Percentiles rank a stretch among this genome's conserved stretches.
phyloP scores from a whole-genome alignment of 805 yeast species.

The Nakazawaea wickerhamii region DNA sequence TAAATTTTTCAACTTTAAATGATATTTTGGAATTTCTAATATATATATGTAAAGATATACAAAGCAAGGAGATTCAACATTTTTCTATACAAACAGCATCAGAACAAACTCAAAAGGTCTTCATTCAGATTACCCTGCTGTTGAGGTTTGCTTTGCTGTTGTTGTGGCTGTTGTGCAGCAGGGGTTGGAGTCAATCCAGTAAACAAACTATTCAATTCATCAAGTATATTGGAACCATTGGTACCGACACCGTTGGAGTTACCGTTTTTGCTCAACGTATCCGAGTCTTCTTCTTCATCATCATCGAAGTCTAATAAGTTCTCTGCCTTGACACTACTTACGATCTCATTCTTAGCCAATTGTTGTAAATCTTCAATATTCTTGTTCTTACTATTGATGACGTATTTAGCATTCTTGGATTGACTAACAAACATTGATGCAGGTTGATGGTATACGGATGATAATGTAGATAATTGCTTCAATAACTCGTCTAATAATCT shows the following conservation, averaged over 20 bases:
- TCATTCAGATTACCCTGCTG: conserved; percentile 6
- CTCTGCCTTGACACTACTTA: conserved; percentile 58
- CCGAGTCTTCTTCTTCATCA: conserved; percentile 28
- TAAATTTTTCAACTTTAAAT: no score
- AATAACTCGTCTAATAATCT: conserved; percentile 62
- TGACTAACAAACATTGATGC: conserved; percentile 49
- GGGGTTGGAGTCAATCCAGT: conserved; percentile 30
- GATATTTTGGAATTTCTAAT: no score
- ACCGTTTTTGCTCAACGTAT: conserved; percentile 1
- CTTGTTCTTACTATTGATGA: conserved; percentile 31
- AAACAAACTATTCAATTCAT: conserved; percentile 74
- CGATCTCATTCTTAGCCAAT: conserved; percentile 72
- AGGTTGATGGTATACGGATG: conserved; percentile 89
- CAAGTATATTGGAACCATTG: conserved; percentile 40
- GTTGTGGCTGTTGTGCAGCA: conserved; percentile 17
- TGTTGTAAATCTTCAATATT: conserved; percentile 74
- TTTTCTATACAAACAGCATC: neutral
- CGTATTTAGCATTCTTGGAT: conserved; percentile 15
- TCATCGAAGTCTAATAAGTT: conserved; percentile 83
- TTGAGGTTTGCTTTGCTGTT: neutral
- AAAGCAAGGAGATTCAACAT: neutral
- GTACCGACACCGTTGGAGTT: conserved; percentile 20
- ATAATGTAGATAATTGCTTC: conserved; percentile 73
- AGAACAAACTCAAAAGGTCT: conserved; percentile 22
- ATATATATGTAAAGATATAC: no score